Percentiles rank a stretch among this genome's conserved stretches.
phyloP scores from a whole-genome alignment of 2,329 filamentous ascomycete species.

The Daldinia sp. region DNA sequence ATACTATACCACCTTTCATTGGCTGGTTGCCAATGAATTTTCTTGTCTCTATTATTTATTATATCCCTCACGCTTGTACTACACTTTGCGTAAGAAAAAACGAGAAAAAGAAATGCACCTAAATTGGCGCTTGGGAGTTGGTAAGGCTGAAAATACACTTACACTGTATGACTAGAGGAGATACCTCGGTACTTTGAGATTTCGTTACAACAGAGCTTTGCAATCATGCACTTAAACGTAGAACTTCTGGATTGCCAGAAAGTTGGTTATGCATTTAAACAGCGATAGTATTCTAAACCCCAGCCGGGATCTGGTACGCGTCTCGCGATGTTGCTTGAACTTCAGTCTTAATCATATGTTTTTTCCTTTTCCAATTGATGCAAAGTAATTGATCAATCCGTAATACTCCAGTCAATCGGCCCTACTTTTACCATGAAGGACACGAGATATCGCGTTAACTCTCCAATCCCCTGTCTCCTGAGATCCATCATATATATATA shows the following conservation, averaged over 20 bases:
- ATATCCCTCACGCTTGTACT: slow-evolving; percentile 1
- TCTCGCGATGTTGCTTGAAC: background rate
- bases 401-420: background rate
- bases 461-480: background rate
- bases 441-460: background rate
- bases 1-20: slow-evolving; percentile 24
- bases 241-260: no score
- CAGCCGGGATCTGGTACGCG: background rate
- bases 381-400: background rate
- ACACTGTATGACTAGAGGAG: background rate
- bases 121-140: background rate
- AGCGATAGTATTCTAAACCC: no score
- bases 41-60: background rate
- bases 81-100: slow-evolving; percentile 5
- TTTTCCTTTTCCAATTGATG: background rate
- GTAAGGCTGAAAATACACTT: background rate
- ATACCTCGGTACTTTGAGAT: background rate
- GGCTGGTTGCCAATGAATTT: background rate
- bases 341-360: background rate
- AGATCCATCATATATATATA: background rate
- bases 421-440: background rate
- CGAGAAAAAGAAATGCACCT: slow-evolving; percentile 10
- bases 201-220: no score
- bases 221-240: no score
- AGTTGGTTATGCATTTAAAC: background rate